Evolutionary conservation across 352 stramenopile genomes (phyloP).

Genomic region (Stramenopiles sp.): DNA sequence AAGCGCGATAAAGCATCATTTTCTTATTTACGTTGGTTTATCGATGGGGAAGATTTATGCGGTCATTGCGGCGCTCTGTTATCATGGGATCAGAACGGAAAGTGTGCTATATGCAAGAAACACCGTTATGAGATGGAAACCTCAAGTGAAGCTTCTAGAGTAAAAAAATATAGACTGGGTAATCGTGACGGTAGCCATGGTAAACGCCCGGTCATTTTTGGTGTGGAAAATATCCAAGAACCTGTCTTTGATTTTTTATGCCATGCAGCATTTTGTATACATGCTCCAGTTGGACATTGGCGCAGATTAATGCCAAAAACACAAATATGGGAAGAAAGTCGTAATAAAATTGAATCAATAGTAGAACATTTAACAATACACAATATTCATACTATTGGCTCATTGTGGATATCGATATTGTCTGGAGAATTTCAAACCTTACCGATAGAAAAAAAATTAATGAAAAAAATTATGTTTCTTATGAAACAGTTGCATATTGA

Average conservation of each 20-base stretch:
- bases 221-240: not conserved
- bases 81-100: not conserved
- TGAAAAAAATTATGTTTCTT: not conserved
- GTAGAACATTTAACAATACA: not conserved
- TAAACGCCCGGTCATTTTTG: not conserved
- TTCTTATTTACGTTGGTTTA: conserved; percentile 1
- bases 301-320: not conserved
- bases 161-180: not conserved
- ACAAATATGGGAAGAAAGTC: conserved; percentile 6
- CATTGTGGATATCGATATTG: not conserved
- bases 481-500: conserved; percentile 2
- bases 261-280: conserved; percentile 8
- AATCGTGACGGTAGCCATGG: not conserved
- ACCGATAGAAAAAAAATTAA: not conserved
- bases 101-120: not conserved
- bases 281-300: not conserved
- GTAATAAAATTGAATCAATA: not conserved
- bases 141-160: not conserved
- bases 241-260: conserved; percentile 8
- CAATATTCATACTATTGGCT: not conserved
- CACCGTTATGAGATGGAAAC: conserved; percentile 5
- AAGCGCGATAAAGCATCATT: conserved; percentile 1
- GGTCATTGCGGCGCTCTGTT: not conserved
- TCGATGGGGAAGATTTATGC: conserved; percentile 7
- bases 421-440: conserved; percentile 2